These are phyloP conservation scores for Rhododendron kiyosumense DNA, from an alignment of 148 eudicot genomes.

Conservation along the genomic window DNA sequence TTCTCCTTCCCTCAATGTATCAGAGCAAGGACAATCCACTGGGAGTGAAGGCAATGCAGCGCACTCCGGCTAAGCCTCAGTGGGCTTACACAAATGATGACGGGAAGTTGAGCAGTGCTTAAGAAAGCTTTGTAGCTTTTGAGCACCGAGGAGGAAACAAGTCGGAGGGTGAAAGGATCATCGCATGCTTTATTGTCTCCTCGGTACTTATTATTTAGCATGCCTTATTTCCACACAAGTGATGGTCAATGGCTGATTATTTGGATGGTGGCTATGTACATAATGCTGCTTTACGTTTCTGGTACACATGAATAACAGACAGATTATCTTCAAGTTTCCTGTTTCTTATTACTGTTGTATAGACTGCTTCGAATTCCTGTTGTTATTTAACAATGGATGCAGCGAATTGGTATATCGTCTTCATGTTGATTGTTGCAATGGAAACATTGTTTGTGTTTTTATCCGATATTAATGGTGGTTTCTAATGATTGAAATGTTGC, in stretches of 20 bases:
- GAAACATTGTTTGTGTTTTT: not conserved
- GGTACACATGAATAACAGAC: not conserved
- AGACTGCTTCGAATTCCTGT: not conserved
- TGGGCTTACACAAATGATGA: not conserved
- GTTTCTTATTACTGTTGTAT: not conserved
- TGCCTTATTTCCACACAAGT: not conserved
- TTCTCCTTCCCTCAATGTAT: not conserved
- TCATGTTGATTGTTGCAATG: not conserved
- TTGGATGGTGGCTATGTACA: not conserved
- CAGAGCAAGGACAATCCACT: conserved; percentile 17
- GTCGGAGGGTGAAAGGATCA: not conserved
- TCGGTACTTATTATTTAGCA: not conserved
- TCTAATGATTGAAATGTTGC: not conserved
- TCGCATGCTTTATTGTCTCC: not conserved
- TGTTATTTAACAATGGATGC: not conserved
- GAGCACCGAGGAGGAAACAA: not conserved
- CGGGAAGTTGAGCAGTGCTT: conserved; percentile 4
- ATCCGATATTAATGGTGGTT: not conserved
- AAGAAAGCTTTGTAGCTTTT: conserved; percentile 1
- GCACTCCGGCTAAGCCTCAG: conserved; percentile 6
- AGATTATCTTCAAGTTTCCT: not conserved
- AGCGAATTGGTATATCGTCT: not conserved
- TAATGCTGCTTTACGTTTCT: conserved; percentile 3
- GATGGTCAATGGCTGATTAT: not conserved
- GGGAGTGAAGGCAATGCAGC: conserved; percentile 7